These are phyloP conservation scores for Diaporthe velutina DNA, from an alignment of 2,329 filamentous ascomycete genomes.

Conservation along the genomic window DNA sequence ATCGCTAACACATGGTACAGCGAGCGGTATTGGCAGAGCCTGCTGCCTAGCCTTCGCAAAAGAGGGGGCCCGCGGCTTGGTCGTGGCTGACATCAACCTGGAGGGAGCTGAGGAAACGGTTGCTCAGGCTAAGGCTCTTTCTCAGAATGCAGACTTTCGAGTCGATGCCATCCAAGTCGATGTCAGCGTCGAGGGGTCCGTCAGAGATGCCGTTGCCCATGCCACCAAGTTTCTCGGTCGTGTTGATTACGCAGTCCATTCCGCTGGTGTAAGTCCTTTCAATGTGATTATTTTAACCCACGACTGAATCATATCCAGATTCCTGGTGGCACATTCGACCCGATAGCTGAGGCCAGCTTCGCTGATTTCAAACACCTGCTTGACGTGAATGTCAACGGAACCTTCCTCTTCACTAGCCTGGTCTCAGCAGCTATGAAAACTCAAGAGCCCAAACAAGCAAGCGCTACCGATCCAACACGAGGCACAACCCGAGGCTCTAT, in stretches of 20 bases:
- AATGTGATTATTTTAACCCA: neutral
- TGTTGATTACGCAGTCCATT: constrained; percentile 35
- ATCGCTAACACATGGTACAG: neutral
- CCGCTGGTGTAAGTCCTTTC: constrained; percentile 25
- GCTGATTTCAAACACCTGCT: constrained; percentile 35
- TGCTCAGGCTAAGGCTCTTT: neutral
- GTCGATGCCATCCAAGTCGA: constrained; percentile 22
- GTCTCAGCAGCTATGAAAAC: constrained; percentile 27
- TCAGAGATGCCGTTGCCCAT: neutral
- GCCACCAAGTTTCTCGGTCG: constrained; percentile 2
- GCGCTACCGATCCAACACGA: constrained; percentile 1
- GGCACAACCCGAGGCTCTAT: constrained; percentile 20
- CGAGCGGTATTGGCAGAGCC: constrained; percentile 28
- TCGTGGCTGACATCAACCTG: constrained; percentile 33
- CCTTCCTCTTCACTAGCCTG: constrained; percentile 22
- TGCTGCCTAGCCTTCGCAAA: constrained; percentile 28
- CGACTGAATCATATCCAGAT: constrained; percentile 16
- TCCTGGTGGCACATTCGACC: constrained; percentile 24
- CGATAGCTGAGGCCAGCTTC: constrained; percentile 28
- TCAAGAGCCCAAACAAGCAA: constrained; percentile 12
- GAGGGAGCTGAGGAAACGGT: constrained; percentile 10
- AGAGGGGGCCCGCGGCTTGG: constrained; percentile 2
- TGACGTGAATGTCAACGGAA: constrained; percentile 33
- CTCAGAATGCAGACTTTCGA: neutral
- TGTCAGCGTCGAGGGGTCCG: constrained; percentile 11